Percentiles rank a stretch among this genome's conserved stretches.
phyloP scores from a whole-genome alignment of 2,329 filamentous ascomycete species.

The Leptosphaerulina australis region DNA sequence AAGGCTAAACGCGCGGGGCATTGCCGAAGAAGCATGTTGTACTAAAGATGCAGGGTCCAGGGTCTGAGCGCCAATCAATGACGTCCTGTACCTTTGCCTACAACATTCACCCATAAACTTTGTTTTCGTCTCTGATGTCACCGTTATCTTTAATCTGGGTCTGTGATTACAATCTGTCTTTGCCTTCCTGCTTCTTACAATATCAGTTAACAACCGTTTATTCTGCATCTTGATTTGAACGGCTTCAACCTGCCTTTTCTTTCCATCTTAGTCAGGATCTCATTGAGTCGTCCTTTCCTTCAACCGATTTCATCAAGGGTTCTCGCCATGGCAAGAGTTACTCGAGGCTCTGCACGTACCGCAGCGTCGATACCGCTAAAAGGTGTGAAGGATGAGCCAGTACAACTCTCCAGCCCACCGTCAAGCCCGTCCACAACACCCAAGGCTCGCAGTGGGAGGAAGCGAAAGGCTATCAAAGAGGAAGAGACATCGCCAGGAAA shows the following conservation, averaged over 20 bases:
- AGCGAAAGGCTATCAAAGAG: conserved; percentile 36
- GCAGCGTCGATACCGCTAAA: conserved; percentile 17
- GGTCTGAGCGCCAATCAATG: conserved; percentile 42
- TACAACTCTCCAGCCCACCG: conserved; percentile 54
- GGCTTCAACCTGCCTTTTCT: conserved; percentile 21
- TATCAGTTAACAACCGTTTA: background rate
- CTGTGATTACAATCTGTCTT: background rate
- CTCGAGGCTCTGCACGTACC: conserved; percentile 35
- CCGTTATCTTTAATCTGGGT: background rate
- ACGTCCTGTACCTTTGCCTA: conserved; percentile 30
- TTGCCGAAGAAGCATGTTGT: conserved; percentile 17
- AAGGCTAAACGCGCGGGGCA: conserved; percentile 25
- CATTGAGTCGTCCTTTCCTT: conserved; percentile 6
- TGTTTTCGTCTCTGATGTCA: conserved; percentile 11
- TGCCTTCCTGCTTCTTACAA: background rate
- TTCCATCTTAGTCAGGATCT: conserved; percentile 4
- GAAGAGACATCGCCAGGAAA: conserved; percentile 19
- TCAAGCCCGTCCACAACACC: conserved; percentile 50
- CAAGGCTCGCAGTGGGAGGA: conserved; percentile 32
- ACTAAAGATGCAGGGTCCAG: conserved; percentile 34
- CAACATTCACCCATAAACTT: conserved; percentile 9
- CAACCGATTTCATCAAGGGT: conserved; percentile 1
- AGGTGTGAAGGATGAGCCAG: conserved; percentile 31
- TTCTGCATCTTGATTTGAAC: background rate
- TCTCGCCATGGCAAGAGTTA: conserved; percentile 40